Evolutionary conservation across 805 yeast species (phyloP), one percentile per base, ranked within the genome.

Genomic region (Teunomyces cretensis): DNA sequence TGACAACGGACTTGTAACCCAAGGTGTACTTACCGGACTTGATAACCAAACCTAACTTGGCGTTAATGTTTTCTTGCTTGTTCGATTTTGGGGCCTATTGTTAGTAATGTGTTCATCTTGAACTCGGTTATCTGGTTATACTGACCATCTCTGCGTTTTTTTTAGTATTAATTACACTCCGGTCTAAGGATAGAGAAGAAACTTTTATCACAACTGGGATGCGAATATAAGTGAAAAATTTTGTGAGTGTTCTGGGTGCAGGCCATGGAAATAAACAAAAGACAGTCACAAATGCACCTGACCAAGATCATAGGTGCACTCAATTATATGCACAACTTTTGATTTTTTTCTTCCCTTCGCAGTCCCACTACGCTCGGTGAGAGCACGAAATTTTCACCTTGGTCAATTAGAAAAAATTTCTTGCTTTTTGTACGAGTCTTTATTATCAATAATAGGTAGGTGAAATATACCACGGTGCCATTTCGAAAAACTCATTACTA

Each of bases 1-100:
- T 94, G 77, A 94, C 86, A 75, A 95, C 92, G 64, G 97, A 88
- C 84, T 92, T 92, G 96, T 90, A 94, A 74, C 99, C 99, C 68
- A 94, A 86, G 88, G 97, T 86, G 85, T 89, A 92, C 81, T 94
- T 94, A 84, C 99, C 99, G 68, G 98, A 91, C 84, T 91, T 94
- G 82, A 94, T 87, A 70, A 88, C 92, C 76, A 94, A 86, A 75
- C 96, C 95, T 75, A 94, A 89, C 83, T 91, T 91, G 78, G 96
- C 81, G 96, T 89, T 92, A 80, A 94, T 84, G 84, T 88, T 85
- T 67, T 94, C 99, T 70, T 86, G 84, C 79, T 84, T 90, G 86
- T 84, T 85, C 65, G 79, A 72, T 78, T 86, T 88, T 84, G 97
- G 97, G 88, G 98, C 98, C 96, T 87, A 38, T 44, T 53, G 79